Evolutionary conservation across 2,329 filamentous ascomycete species (phyloP).

Genomic region (Endothia cerciana): DNA sequence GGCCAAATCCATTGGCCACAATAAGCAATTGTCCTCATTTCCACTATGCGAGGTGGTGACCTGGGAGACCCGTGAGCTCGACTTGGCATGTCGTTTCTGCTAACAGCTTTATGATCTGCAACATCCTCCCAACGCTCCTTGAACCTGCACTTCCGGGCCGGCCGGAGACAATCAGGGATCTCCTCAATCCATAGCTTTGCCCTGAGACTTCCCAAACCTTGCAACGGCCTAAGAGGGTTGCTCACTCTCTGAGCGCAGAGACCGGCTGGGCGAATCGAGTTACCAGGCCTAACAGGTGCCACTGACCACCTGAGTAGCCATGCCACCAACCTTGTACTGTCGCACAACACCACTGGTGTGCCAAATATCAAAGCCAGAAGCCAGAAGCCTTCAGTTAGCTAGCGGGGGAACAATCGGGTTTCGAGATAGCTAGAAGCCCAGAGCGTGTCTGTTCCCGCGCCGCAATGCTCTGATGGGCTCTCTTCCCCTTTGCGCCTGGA

Average conservation of each 20-base stretch:
- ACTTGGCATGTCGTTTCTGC: background rate
- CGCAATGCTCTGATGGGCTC: background rate
- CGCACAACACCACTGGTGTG: background rate
- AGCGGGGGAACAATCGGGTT: background rate
- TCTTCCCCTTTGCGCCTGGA: background rate
- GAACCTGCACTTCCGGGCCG: background rate
- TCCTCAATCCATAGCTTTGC: background rate
- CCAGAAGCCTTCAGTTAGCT: background rate
- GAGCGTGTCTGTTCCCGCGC: background rate
- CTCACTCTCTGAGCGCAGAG: background rate
- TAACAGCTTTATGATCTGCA: background rate
- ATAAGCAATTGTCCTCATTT: constrained; percentile 2
- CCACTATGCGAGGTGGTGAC: background rate
- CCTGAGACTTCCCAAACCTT: background rate
- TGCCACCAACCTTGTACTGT: constrained; percentile 14
- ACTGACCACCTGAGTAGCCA: constrained; percentile 5
- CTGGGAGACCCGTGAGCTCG: no score
- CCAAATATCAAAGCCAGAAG: background rate
- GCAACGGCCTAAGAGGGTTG: background rate
- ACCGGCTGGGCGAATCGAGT: constrained; percentile 11
- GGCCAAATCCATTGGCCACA: background rate
- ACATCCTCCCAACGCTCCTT: background rate
- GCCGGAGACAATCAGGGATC: background rate
- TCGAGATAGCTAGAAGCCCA: background rate
- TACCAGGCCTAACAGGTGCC: constrained; percentile 8